Percentiles rank a stretch among this genome's conserved stretches.
phyloP scores from a whole-genome alignment of 768 basidiomycete species.

The Melanogaster broomeanus region DNA sequence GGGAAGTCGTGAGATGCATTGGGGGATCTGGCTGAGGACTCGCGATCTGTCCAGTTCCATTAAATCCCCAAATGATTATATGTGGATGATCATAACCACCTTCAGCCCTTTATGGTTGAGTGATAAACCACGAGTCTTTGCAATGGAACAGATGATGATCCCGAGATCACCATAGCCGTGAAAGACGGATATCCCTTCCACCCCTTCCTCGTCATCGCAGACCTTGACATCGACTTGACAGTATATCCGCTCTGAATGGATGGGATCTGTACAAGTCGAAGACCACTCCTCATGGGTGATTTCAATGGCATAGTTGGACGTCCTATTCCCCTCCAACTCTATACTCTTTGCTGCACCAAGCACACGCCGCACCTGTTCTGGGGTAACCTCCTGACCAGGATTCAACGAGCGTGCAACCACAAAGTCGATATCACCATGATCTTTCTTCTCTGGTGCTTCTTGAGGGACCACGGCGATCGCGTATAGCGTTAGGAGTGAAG shows the following conservation, averaged over 20 bases:
- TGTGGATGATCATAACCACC: constrained; percentile 34
- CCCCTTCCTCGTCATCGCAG: constrained; percentile 51
- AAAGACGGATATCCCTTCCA: constrained; percentile 53
- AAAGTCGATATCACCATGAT: constrained; percentile 73
- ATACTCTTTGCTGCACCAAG: constrained; percentile 52
- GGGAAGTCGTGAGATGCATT: constrained; percentile 50
- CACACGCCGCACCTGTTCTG: constrained; percentile 37
- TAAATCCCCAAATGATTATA: constrained; percentile 11
- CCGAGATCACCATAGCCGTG: constrained; percentile 72
- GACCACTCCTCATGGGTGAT: constrained; percentile 43
- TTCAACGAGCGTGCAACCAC: constrained; percentile 50
- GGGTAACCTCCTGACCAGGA: constrained; percentile 27
- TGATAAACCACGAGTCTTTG: constrained; percentile 49
- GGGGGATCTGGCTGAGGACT: constrained; percentile 36
- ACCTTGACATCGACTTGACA: constrained; percentile 67
- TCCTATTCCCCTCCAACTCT: constrained; percentile 51
- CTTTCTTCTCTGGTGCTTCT: constrained; percentile 65
- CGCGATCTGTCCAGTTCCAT: constrained; percentile 29
- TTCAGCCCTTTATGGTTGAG: constrained; percentile 59
- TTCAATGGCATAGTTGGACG: constrained; percentile 64
- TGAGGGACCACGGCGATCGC: constrained; percentile 51
- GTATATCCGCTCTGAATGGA: constrained; percentile 18
- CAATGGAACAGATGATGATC: constrained; percentile 65
- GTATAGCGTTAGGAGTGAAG: constrained; percentile 49
- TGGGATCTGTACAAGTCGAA: constrained; percentile 2